Evolutionary conservation across 108 stramenopile genomes (phyloP), one percentile per base, ranked within the genome.

Genomic region (Nitzschia inconspicua): DNA sequence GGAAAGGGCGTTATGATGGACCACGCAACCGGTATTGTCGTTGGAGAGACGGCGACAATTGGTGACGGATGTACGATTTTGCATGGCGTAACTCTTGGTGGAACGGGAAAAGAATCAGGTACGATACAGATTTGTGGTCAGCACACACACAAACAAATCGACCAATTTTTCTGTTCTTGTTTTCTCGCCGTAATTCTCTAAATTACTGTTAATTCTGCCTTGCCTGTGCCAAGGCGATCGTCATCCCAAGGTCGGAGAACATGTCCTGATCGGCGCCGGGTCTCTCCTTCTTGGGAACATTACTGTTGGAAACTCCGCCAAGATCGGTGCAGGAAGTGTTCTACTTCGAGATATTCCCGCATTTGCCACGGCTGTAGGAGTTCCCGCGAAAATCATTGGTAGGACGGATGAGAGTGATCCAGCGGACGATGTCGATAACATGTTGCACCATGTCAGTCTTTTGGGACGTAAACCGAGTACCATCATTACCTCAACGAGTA

Each of bases 11-110:
- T 91, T 13, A 72, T 93, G 78, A 65, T 95, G 42, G 90, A 92
- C 68, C 90, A 92, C 59, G 93, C 86, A 24, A 92, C 88, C 0
- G 89, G 93, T n/a, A 79, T 95, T 60, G 93, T 95, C 3, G 82
- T 95, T 55, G 93, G 93, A 44, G 93, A 95, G 63, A 95, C 93
- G 19, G 52, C 53, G 8, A 64, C 72, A 8, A 67, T 95, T 10
- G 93, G 93, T 4, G 66, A 92, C 44, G 85, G 87, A 42, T 85
- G 85, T 34, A 82, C 82, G 16, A 80, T 95, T 10, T 60, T 95
- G 14, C 93, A 95, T 68, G 70, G 73, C 19, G 91, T 93, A 0
- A 89, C 88, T 4, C 66, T 95, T 20, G 93, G 93, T 9, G 93
- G 93, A 5, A 82, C 71, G 44, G 93, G 93, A 9, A 88, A 86